Evolutionary conservation across 139 green algal species (phyloP).

Genomic region (Chlorella sorokiniana): DNA sequence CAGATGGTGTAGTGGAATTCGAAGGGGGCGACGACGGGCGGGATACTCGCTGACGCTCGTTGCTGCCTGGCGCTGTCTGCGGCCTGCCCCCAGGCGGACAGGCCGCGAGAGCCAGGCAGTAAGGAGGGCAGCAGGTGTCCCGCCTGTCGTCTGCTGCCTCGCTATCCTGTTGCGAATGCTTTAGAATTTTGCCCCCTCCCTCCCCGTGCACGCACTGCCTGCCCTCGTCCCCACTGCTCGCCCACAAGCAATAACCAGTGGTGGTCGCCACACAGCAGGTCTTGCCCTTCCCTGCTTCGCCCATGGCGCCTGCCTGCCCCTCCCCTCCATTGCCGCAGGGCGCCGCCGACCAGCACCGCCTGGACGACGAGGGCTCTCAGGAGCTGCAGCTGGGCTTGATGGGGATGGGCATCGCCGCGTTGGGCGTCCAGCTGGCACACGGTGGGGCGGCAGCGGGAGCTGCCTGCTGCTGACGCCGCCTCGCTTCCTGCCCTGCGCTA

Average conservation of each 20-base stretch:
- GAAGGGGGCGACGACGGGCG: neutral
- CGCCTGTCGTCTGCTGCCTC: too few species aligned
- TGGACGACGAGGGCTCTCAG: conserved; percentile 26
- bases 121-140: too few species aligned
- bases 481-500: neutral
- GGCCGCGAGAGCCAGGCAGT: too few species aligned
- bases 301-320: neutral
- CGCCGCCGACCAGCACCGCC: conserved; percentile 6
- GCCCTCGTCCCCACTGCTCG: too few species aligned
- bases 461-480: neutral
- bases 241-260: too few species aligned
- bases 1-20: neutral
- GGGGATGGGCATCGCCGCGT: conserved; percentile 14
- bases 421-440: conserved; percentile 35
- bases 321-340: neutral
- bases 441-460: neutral
- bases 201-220: too few species aligned
- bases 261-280: neutral
- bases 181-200: too few species aligned
- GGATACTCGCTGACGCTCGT: too few species aligned
- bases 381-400: conserved; percentile 42
- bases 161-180: too few species aligned
- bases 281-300: neutral
- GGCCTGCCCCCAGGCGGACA: too few species aligned
- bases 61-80: too few species aligned